Percentiles rank a stretch among this genome's conserved stretches.
phyloP scores from a whole-genome alignment of 2,329 filamentous ascomycete species.

The Apiospora malaysiana region DNA sequence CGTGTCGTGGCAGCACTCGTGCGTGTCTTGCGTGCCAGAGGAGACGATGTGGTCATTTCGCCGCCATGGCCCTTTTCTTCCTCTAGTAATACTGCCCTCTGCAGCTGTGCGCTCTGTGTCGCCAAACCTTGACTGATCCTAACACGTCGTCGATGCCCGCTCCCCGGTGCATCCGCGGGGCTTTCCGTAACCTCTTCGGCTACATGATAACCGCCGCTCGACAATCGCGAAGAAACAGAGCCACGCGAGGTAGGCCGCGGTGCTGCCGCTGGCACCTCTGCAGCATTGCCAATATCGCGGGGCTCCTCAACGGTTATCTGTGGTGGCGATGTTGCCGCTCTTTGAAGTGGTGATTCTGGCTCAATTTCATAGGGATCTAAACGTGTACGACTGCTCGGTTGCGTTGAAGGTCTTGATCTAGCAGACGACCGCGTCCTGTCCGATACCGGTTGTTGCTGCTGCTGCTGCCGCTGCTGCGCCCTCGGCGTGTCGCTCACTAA shows the following conservation, averaged over 20 bases:
- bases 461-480: conserved; percentile 26
- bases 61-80: conserved; percentile 36
- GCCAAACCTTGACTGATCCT: conserved; percentile 41
- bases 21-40: conserved; percentile 49
- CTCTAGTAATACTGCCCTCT: conserved; percentile 46
- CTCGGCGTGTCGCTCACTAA: conserved; percentile 35
- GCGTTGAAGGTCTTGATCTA: conserved; percentile 27
- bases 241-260: conserved; percentile 27
- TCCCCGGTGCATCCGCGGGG: conserved; percentile 60
- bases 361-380: conserved; percentile 29
- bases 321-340: conserved; percentile 12
- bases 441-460: background rate
- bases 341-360: conserved; percentile 17
- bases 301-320: conserved; percentile 15
- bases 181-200: conserved; percentile 58
- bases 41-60: conserved; percentile 48
- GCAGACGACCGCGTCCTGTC: conserved; percentile 28
- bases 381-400: conserved; percentile 25
- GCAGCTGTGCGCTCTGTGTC: conserved; percentile 50
- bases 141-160: conserved; percentile 54
- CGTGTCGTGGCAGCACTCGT: conserved; percentile 40
- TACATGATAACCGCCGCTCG: conserved; percentile 26
- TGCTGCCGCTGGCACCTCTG: conserved; percentile 26
- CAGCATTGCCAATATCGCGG: conserved; percentile 26
- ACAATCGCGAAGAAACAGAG: conserved; percentile 31